A percentile compares a stretch with the other conserved stretches of the same genome.
Conservation (phyloP, 2,329 filamentous ascomycete genomes). For the Fonsecaea erecta region DNA sequence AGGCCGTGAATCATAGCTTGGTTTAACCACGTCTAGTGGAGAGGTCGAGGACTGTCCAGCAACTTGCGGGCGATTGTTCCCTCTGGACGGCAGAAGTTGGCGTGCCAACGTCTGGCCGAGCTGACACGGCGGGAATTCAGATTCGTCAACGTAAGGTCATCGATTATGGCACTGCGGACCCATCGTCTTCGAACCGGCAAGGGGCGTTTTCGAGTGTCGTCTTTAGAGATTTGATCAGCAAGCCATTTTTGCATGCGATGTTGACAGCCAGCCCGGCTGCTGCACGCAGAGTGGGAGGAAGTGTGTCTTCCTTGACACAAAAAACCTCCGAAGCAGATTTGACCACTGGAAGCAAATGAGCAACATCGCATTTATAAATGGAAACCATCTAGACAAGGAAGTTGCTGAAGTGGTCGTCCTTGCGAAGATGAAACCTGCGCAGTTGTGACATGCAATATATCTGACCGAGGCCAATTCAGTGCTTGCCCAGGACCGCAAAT, state of each 20-base stretch:
- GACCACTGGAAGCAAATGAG: conserved; percentile 32
- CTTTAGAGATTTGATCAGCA: conserved; percentile 31
- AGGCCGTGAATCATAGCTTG: conserved; percentile 36
- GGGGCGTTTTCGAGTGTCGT: conserved; percentile 34
- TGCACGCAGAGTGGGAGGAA: conserved; percentile 31
- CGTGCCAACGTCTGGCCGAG: conserved; percentile 9
- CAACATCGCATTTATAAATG: conserved; percentile 34
- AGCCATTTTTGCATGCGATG: conserved; percentile 26
- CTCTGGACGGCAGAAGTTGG: conserved; percentile 24
- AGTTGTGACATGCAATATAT: conserved; percentile 37
- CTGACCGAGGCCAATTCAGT: conserved; percentile 37
- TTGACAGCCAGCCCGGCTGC: conserved; percentile 24
- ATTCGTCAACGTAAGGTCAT: conserved; percentile 17
- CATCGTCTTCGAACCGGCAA: conserved; percentile 35
- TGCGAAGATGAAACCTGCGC: conserved; percentile 36
- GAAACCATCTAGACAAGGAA: conserved; percentile 36
- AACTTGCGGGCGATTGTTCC: conserved; percentile 23
- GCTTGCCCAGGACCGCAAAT: conserved; percentile 36
- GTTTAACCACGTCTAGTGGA: conserved; percentile 30
- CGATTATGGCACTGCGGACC: conserved; percentile 31
- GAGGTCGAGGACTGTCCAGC: conserved; percentile 20
- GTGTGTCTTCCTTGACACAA: conserved; percentile 22
- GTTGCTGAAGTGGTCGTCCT: conserved; percentile 34
- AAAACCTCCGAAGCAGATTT: conserved; percentile 32
- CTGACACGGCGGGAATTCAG: too few relatives aligned